Conservation (phyloP, 2,329 filamentous ascomycete genomes). For the Fusarium algeriense region DNA sequence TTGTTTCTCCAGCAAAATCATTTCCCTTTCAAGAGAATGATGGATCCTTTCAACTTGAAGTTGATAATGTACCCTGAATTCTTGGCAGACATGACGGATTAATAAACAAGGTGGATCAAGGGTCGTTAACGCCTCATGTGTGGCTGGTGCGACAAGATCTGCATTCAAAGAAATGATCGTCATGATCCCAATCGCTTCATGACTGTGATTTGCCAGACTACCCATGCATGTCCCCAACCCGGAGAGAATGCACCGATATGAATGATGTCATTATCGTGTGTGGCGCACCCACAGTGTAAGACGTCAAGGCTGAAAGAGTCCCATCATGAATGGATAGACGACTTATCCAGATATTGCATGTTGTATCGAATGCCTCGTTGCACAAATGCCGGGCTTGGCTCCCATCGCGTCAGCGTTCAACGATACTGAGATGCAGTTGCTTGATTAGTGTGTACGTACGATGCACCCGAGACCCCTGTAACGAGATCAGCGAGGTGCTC, state of each 20-base stretch:
- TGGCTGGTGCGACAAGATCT: conserved; percentile 33
- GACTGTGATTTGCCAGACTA: conserved; percentile 25
- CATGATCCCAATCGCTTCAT: conserved; percentile 4
- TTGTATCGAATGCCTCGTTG: not conserved
- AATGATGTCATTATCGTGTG: conserved; percentile 43
- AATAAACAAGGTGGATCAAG: not conserved
- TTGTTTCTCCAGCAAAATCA: not conserved
- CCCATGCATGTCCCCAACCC: conserved; percentile 12
- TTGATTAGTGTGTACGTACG: not conserved
- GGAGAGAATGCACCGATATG: conserved; percentile 36
- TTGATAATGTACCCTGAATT: not conserved
- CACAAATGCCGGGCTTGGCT: not conserved
- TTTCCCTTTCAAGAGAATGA: not conserved
- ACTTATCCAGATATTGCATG: not conserved
- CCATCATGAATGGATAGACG: not conserved
- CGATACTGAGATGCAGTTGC: not conserved
- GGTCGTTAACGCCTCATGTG: conserved; percentile 11
- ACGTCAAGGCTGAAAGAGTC: not conserved
- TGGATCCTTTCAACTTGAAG: not conserved
- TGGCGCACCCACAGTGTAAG: conserved; percentile 38
- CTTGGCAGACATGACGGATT: not conserved
- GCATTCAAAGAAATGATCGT: conserved; percentile 19
- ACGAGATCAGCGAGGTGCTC: conserved; percentile 26
- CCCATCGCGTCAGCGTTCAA: not conserved
- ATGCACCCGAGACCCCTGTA: not conserved